phyloP scores from a whole-genome alignment of 1,139 yeast genomes.

The Geotrichum histeridarum region DNA sequence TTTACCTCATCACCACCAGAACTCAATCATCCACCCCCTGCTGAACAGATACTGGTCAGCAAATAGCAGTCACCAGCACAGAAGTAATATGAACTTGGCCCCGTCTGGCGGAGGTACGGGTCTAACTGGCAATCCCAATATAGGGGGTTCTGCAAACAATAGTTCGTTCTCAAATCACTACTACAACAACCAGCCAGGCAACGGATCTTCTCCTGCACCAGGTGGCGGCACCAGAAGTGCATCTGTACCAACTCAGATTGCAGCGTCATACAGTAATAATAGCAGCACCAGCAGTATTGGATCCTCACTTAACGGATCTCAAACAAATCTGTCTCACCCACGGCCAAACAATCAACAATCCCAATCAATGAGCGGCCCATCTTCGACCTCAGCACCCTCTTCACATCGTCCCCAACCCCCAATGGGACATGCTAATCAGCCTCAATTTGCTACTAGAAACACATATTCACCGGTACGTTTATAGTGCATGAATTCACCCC shows the following conservation, averaged over 20 bases:
- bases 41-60: too few species aligned
- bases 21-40: too few species aligned
- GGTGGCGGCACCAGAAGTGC: conserved; percentile 15
- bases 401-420: conserved; percentile 2
- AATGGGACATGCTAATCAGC: background rate
- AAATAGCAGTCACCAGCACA: background rate
- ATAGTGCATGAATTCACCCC: background rate
- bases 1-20: background rate
- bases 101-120: conserved; percentile 1
- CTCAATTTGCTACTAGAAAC: background rate
- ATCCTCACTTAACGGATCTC: conserved; percentile 16
- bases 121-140: background rate
- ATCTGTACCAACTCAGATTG: conserved; percentile 14
- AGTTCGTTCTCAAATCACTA: background rate
- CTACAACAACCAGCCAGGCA: conserved; percentile 1
- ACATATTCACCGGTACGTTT: conserved; percentile 9
- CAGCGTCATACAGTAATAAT: background rate
- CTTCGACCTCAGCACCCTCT: background rate
- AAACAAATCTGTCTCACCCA: conserved; percentile 7
- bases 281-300: conserved; percentile 9
- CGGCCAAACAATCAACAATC: conserved; percentile 5
- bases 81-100: background rate
- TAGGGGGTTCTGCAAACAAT: background rate
- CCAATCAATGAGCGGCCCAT: background rate
- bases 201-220: background rate